Evolutionary conservation across 768 basidiomycete genomes (phyloP), one percentile per base, ranked within the genome.

Genomic region (Mycena rebaudengoi): DNA sequence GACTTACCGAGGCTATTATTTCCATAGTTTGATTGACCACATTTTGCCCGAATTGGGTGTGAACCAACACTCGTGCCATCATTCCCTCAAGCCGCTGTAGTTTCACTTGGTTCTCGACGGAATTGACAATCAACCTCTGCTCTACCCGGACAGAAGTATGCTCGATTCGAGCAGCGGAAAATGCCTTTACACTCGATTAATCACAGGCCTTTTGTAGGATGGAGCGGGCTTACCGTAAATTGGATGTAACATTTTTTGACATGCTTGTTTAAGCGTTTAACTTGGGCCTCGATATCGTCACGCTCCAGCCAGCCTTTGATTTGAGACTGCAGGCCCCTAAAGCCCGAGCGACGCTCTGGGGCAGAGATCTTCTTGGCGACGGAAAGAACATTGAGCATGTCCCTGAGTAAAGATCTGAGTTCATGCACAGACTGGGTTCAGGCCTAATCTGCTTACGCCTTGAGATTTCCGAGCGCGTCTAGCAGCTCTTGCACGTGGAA

Each of bases 291-390:
- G 8, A 63, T 18, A 16, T 58, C 61, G 12, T 67, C 55, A 12
- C 65, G 65, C 46, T 32, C 64, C 32, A 41, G 18, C 65, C 65
- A 67, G 18, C 14, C 18, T 26, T 59, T 62, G n/a, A 67, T 20
- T n/a, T 63, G 51, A 25, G 65, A 41, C 13, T 37, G 2, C 3
- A 64, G 14, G 18, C 49, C 33, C 2, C 56, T 48, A 14, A 64
- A 16, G 20, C 41, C 30, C 1, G 14, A 13, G 14, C 14, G 44
- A 46, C 33, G 37, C 5, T 28, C n/a, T 13, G 26, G 20, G 1
- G 56, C 49, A 46, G 63, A 23, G 41, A 64, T n/a, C 5, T 14
- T 20, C 1, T 23, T 2, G 28, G 21, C 10, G 1, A 37, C 21
- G 7, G 54, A 49, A 12, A 51, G 49, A 11, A 51, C 56, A 28